phyloP scores from a whole-genome alignment of 2,329 filamentous ascomycete genomes.

The Fusarium illudens region DNA sequence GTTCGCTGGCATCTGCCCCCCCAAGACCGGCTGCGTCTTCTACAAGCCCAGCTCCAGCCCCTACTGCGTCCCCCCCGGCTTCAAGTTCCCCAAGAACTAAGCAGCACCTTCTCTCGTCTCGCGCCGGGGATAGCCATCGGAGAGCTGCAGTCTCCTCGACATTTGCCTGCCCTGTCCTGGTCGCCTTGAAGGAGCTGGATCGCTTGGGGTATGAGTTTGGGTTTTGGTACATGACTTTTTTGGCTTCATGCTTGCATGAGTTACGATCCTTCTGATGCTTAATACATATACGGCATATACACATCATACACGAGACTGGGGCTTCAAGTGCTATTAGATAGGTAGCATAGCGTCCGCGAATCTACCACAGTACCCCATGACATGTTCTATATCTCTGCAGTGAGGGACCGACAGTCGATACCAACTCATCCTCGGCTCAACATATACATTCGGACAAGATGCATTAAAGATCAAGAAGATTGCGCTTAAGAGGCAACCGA shows the following conservation, averaged over 20 bases:
- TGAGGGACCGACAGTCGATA: background rate
- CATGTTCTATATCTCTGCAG: background rate
- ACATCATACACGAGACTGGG: slow-evolving; percentile 14
- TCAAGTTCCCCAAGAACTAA: slow-evolving; percentile 41
- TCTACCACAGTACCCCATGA: slow-evolving; percentile 28
- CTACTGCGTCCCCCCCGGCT: slow-evolving; percentile 50
- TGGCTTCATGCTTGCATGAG: slow-evolving; percentile 42
- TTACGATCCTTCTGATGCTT: slow-evolving; percentile 36
- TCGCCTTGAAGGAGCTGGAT: background rate
- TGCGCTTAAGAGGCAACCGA: background rate
- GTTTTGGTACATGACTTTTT: slow-evolving; percentile 20
- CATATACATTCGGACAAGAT: background rate
- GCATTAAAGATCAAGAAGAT: background rate
- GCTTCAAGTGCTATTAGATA: slow-evolving; percentile 27
- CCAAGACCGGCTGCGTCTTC: slow-evolving; percentile 50
- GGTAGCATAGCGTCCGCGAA: slow-evolving; percentile 30
- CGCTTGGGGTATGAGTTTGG: background rate
- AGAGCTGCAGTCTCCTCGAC: background rate
- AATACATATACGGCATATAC: slow-evolving; percentile 15
- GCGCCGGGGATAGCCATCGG: slow-evolving; percentile 10
- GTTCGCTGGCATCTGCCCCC: slow-evolving; percentile 48
- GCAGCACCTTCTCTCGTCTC: background rate
- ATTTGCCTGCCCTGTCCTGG: slow-evolving; percentile 2
- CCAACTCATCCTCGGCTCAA: background rate
- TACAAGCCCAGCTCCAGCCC: slow-evolving; percentile 47